Conservation (phyloP, 1,284 basidiomycete genomes). For the Wallemia mellicola region DNA sequence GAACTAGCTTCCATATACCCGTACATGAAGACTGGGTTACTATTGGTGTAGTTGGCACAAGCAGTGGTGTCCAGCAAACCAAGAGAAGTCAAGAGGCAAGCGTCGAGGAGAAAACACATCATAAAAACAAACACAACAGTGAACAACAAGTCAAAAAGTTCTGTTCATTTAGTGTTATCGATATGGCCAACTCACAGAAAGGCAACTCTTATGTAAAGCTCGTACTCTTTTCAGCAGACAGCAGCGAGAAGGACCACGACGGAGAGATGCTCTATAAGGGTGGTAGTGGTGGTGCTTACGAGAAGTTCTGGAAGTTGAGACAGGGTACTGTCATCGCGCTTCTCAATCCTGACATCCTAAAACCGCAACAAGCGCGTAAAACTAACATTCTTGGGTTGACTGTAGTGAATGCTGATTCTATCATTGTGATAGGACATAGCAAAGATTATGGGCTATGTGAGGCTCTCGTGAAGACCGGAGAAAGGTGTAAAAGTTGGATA, state of each 20-base stretch:
- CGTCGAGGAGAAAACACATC: conserved; percentile 1
- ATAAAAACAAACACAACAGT: conserved; percentile 2
- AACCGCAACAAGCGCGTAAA: conserved; percentile 22
- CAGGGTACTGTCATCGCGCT: conserved; percentile 72
- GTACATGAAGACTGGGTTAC: conserved; percentile 73
- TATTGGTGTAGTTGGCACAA: conserved; percentile 57
- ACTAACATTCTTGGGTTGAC: conserved; percentile 44
- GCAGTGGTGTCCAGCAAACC: neutral
- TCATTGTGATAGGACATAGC: conserved; percentile 58
- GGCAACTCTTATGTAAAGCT: conserved; percentile 61
- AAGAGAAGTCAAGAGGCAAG: neutral
- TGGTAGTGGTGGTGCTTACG: conserved; percentile 74
- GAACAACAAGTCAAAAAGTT: conserved; percentile 2
- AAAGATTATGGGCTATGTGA: conserved; percentile 56
- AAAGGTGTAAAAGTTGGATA: conserved; percentile 52
- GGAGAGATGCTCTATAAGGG: conserved; percentile 35
- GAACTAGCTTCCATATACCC: conserved; percentile 62
- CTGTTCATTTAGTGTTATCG: neutral
- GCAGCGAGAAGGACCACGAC: conserved; percentile 14
- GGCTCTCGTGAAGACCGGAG: conserved; percentile 45
- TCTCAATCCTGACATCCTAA: conserved; percentile 58
- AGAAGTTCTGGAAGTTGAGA: conserved; percentile 41
- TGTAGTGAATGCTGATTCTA: conserved; percentile 44
- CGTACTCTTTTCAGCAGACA: conserved; percentile 61
- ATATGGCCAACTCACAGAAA: conserved; percentile 9